Percentiles rank a stretch among this genome's conserved stretches.
These are phyloP conservation scores for Coemansia linderi DNA, from an alignment of 371 early-diverging fungal species.

Conservation along the genomic window DNA sequence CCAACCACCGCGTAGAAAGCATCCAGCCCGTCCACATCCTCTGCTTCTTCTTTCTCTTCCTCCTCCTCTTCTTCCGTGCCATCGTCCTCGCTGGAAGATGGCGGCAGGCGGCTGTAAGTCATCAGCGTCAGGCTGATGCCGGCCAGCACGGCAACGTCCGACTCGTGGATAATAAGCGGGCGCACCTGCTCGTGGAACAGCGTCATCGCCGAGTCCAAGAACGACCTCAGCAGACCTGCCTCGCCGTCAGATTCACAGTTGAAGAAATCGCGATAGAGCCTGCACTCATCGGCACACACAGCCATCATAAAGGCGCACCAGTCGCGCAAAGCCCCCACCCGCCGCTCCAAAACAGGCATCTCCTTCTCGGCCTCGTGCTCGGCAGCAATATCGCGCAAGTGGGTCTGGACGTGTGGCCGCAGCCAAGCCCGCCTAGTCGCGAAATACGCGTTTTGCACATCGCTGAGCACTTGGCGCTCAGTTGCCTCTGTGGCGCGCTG, in stretches of 20 bases:
- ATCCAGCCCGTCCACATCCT: slow-evolving; percentile 48
- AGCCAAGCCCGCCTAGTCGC: slow-evolving; percentile 69
- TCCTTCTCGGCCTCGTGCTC: slow-evolving; percentile 17
- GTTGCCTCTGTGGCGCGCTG: slow-evolving; percentile 56
- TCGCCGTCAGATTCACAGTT: slow-evolving; percentile 59
- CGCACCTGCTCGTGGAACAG: slow-evolving; percentile 82
- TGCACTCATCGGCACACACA: slow-evolving; percentile 79
- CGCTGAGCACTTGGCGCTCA: slow-evolving; percentile 74
- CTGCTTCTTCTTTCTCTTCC: slow-evolving; percentile 53
- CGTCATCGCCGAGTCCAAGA: slow-evolving; percentile 34
- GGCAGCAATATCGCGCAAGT: slow-evolving; percentile 60
- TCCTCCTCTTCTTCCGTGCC: neutral
- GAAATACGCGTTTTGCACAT: slow-evolving; percentile 77
- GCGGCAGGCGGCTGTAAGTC: slow-evolving; percentile 22
- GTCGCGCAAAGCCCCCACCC: slow-evolving; percentile 57
- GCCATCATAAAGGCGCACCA: slow-evolving; percentile 71
- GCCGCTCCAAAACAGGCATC: slow-evolving; percentile 31
- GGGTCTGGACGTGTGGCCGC: slow-evolving; percentile 64
- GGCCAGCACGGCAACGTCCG: slow-evolving; percentile 73
- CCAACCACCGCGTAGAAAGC: slow-evolving; percentile 72
- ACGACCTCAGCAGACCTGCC: slow-evolving; percentile 12
- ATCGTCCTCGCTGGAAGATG: neutral
- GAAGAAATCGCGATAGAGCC: slow-evolving; percentile 77
- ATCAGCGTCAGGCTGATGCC: slow-evolving; percentile 77
- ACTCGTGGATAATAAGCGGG: slow-evolving; percentile 83